These are phyloP conservation scores for Aspergillus pseudotamarii DNA, from an alignment of 2,329 filamentous ascomycete genomes.

Conservation along the genomic window DNA sequence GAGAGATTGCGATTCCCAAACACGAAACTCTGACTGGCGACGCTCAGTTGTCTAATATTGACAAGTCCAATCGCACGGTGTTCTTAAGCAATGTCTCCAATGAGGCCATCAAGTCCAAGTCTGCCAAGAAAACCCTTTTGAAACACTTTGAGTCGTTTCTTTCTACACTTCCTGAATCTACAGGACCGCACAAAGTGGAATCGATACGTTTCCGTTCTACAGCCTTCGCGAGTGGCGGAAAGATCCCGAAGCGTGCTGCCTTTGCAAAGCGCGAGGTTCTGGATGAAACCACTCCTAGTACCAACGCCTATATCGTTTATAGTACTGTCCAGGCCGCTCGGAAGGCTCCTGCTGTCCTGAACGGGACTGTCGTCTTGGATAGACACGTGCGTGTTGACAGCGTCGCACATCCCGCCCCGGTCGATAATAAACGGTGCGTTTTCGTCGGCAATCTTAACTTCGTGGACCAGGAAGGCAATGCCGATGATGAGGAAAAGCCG, in stretches of 20 bases:
- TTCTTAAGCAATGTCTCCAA: conserved; percentile 91
- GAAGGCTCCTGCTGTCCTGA: conserved; percentile 74
- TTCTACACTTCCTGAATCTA: conserved; percentile 50
- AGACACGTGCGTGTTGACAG: conserved; percentile 90
- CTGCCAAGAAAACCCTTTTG: conserved; percentile 75
- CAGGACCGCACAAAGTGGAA: conserved; percentile 72
- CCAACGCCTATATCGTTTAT: conserved; percentile 94
- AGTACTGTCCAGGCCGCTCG: conserved; percentile 73
- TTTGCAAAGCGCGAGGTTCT: conserved; percentile 90
- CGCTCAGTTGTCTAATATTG: conserved; percentile 60
- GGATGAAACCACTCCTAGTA: conserved; percentile 86
- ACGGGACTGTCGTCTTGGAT: conserved; percentile 80
- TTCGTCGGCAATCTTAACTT: conserved; percentile 97
- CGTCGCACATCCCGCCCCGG: conserved; percentile 80
- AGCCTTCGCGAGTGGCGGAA: conserved; percentile 70
- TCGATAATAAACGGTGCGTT: conserved; percentile 85
- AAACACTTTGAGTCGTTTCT: conserved; percentile 79
- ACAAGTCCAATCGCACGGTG: conserved; percentile 86
- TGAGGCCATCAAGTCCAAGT: conserved; percentile 78
- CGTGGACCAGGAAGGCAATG: conserved; percentile 82
- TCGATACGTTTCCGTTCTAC: conserved; percentile 94
- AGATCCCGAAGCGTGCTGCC: conserved; percentile 89
- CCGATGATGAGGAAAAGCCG: conserved; percentile 62
- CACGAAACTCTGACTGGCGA: conserved; percentile 44
- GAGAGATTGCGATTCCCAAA: conserved; percentile 30